Percentiles rank a stretch among this genome's conserved stretches.
These are phyloP conservation scores for Fraxinus sp. DNA, from an alignment of 305 asterid genomes.

Conservation along the genomic window DNA sequence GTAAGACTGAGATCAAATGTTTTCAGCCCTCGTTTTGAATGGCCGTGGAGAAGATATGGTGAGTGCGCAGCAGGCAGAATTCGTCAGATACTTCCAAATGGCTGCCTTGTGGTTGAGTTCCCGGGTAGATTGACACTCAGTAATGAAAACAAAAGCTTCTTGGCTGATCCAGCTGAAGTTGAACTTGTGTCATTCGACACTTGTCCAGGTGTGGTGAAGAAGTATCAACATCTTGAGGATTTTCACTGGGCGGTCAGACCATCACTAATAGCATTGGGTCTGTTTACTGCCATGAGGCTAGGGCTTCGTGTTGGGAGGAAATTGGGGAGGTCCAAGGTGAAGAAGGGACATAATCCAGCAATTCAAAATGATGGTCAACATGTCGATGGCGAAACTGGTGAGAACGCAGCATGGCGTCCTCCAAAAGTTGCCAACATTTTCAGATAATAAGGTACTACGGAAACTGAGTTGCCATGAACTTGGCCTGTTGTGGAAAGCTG, in stretches of 20 bases:
- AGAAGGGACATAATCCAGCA: conserved; percentile 27
- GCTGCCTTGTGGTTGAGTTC: conserved; percentile 69
- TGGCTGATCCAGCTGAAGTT: conserved; percentile 84
- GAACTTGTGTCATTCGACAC: conserved; percentile 65
- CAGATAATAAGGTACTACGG: conserved; percentile 44
- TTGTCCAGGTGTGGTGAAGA: conserved; percentile 55
- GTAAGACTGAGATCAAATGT: conserved; percentile 59
- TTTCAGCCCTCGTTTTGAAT: conserved; percentile 71
- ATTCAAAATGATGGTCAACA: conserved; percentile 37
- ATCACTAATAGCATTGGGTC: conserved; percentile 62
- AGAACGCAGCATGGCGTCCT: conserved; percentile 58
- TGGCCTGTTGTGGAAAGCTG: conserved; percentile 13
- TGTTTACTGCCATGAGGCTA: conserved; percentile 71
- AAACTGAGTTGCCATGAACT: not conserved
- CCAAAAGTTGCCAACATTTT: conserved; percentile 71
- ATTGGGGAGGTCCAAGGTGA: conserved; percentile 43
- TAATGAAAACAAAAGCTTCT: conserved; percentile 37
- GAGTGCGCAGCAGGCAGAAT: conserved; percentile 73
- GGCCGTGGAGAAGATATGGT: conserved; percentile 67
- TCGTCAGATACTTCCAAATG: conserved; percentile 66
- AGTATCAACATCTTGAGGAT: conserved; percentile 87
- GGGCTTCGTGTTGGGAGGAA: conserved; percentile 65
- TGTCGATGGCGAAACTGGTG: conserved; percentile 40
- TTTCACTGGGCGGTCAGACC: conserved; percentile 97
- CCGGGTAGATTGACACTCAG: conserved; percentile 60